Percentiles rank a stretch among this genome's conserved stretches.
Conservation (phyloP, 495 filamentous ascomycete genomes). For the Pyronema domesticum region DNA sequence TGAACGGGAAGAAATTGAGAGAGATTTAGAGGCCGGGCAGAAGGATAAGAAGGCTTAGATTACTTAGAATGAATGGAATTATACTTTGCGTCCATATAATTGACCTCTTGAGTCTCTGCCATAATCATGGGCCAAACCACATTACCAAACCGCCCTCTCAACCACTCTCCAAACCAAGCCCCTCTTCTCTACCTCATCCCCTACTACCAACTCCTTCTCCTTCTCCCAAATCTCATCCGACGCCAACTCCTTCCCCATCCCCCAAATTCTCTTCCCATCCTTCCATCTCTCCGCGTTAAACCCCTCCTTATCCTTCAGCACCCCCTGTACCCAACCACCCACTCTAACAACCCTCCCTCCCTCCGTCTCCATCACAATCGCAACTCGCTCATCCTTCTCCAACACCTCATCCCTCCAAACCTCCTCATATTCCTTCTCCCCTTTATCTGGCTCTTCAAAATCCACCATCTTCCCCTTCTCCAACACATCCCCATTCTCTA, state of each 20-base stretch:
- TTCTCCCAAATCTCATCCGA: background rate
- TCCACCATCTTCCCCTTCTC: conserved; percentile 21
- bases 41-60: too few relatives aligned
- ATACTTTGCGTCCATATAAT: too few relatives aligned
- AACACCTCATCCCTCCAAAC: conserved; percentile 13
- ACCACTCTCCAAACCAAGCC: too few relatives aligned
- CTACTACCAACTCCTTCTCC: background rate
- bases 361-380: background rate
- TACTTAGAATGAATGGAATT: too few relatives aligned
- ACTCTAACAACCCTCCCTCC: conserved; percentile 14
- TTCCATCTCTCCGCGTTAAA: background rate
- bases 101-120: too few relatives aligned
- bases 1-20: too few relatives aligned
- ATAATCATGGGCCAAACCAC: too few relatives aligned
- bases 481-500: conserved; percentile 17
- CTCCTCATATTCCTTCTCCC: conserved; percentile 19
- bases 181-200: too few relatives aligned
- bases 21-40: too few relatives aligned
- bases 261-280: background rate
- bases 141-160: too few relatives aligned
- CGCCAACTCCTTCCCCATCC: background rate
- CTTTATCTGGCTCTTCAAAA: conserved; percentile 10
- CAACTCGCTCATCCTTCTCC: conserved; percentile 6
- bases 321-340: conserved; percentile 15
- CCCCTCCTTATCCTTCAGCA: conserved; percentile 38